These are phyloP conservation scores for Pogostemon cablin DNA, from an alignment of 257 asterid genomes.

Conservation along the genomic window DNA sequence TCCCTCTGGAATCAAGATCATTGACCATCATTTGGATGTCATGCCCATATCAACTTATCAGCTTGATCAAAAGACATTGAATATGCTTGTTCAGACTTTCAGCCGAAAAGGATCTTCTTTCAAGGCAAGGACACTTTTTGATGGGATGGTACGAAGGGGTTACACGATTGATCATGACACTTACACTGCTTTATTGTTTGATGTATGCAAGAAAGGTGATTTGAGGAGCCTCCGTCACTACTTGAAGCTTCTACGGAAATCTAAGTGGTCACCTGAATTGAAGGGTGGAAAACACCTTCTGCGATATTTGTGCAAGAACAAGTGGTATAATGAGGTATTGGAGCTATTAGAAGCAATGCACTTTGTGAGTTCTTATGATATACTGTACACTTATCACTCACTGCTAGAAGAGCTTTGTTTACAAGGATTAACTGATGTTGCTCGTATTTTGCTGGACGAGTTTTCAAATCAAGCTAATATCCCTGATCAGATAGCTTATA, in stretches of 20 bases:
- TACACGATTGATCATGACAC: conserved; percentile 49
- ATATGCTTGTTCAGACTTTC: conserved; percentile 59
- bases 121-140: conserved; percentile 55
- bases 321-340: conserved; percentile 56
- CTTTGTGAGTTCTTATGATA: conserved; percentile 31
- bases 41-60: conserved; percentile 42
- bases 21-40: conserved; percentile 46
- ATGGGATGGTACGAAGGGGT: conserved; percentile 59
- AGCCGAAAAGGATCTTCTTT: conserved; percentile 57
- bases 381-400: conserved; percentile 32
- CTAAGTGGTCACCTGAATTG: conserved; percentile 66
- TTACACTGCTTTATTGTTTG: conserved; percentile 50
- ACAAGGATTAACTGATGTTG: conserved; percentile 49
- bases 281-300: conserved; percentile 58
- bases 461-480: conserved; percentile 35
- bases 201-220: conserved; percentile 60
- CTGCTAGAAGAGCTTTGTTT: conserved; percentile 57
- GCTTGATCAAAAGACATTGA: conserved; percentile 59
- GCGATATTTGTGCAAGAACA: conserved; percentile 48
- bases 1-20: conserved; percentile 37
- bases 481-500: conserved; percentile 42
- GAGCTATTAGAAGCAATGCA: conserved; percentile 56
- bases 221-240: conserved; percentile 46
- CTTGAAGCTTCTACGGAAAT: conserved; percentile 47
- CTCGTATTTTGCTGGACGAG: conserved; percentile 52